Percentiles rank a stretch among this genome's conserved stretches.
Evolutionary conservation across 176 grass and related monocot species (phyloP).

Genomic region (Eleusine coracana): DNA sequence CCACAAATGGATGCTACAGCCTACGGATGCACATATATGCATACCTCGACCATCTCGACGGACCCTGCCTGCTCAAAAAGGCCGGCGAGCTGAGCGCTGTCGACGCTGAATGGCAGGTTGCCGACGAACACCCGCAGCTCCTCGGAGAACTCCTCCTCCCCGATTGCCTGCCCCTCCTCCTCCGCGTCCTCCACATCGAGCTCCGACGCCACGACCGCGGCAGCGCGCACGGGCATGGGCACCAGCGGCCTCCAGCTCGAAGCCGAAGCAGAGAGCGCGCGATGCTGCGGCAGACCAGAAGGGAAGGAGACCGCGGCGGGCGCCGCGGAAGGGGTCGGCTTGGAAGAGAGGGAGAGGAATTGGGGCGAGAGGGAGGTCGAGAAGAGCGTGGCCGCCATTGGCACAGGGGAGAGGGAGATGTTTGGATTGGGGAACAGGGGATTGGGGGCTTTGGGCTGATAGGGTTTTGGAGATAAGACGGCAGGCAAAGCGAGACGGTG

Average conservation of each 20-base stretch:
- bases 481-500: neutral
- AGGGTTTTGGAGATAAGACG: constrained; percentile 59
- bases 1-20: neutral
- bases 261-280: constrained; percentile 12
- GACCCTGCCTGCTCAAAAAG: constrained; percentile 75
- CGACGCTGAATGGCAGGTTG: constrained; percentile 82
- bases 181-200: constrained; percentile 50
- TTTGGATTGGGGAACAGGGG: neutral
- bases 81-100: constrained; percentile 83
- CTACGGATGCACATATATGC: neutral
- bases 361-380: constrained; percentile 37
- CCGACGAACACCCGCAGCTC: constrained; percentile 81
- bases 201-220: constrained; percentile 45
- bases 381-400: constrained; percentile 46
- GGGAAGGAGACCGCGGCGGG: constrained; percentile 5
- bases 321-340: constrained; percentile 12
- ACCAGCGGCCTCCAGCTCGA: constrained; percentile 32
- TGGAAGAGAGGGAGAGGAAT: constrained; percentile 32
- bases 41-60: constrained; percentile 95
- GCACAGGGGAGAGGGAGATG: neutral
- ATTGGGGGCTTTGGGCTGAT: neutral
- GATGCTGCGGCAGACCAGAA: constrained; percentile 20
- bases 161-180: constrained; percentile 11
- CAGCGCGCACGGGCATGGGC: constrained; percentile 40
- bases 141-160: constrained; percentile 36